Evolutionary conservation across 345 rosid species (phyloP), one percentile per base, ranked within the genome.

Genomic region (Turnera subulata): DNA sequence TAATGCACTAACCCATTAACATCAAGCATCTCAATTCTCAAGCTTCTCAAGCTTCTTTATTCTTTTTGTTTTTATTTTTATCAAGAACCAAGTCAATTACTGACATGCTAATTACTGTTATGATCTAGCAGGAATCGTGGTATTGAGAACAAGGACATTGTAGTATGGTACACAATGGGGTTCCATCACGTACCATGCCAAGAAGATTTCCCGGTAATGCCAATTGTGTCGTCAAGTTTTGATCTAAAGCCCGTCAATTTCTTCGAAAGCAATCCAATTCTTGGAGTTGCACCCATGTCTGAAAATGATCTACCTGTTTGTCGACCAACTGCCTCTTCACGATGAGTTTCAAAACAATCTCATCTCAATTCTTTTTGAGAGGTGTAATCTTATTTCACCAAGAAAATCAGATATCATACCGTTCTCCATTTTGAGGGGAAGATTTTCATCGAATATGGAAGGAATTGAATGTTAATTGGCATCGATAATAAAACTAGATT

Each of bases 121-220:
- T 10, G 9, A 20, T 19, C 4, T 11, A 43, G 24, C 73, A 62
- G 73, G 63, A 63, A 69, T 22, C 40, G 68, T 0, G 59, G 0
- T 2, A 69, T 69, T 11, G 64, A 69, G 64, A 57, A 69, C 20
- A 62, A 19, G 23, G 73, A 69, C 20, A 56, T 69, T 10, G 73
- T 69, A 42, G 7, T 69, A n/a, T 69, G 68, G 73, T 69, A 69
- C 59, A 69, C 73, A 16, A 18, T 69, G 40, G 73, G 73, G 23
- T 69, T 69, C 25, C 73, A 69, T 51, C 73, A 62, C 54, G 38
- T 62, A 17, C 73, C 73, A 16, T 56, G 73, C 55, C 73, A 62
- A 10, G 73, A 69, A 26, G 68, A 69, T 62, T 69, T 62, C 21
- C 73, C 73, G 4, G 9, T 69, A 46, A 69, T 69, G 68, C 73